Evolutionary conservation across 768 basidiomycete genomes (phyloP), one percentile per base, ranked within the genome.

Genomic region (Boletellus ananas): DNA sequence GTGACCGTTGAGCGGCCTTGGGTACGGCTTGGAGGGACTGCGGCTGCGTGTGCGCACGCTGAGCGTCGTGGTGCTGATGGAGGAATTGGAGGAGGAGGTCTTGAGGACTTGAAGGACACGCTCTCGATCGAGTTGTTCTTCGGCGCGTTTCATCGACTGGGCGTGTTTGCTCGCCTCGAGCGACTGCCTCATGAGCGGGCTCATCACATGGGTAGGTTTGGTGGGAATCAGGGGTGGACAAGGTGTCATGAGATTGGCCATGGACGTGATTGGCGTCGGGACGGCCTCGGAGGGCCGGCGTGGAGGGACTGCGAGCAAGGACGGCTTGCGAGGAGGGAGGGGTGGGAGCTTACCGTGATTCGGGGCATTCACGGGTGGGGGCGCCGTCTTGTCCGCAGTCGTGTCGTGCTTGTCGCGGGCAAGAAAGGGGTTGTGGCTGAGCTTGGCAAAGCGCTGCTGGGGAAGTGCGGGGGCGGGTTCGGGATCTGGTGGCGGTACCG

Each of bases 161-260:
- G 79, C 88, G 0, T 79, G 78, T 59, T 87, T 86, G 50, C 79
- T 82, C 6, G 89, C 89, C 45, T 85, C 81, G 1, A 91, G 70
- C 18, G 80, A 83, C 65, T 90, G 87, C 51, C 78, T 78, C 70
- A 87, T 87, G n/a, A 87, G 69, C 0, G 77, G 74, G 11, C 81
- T 84, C 20, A 80, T 81, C 25, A 80, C 67, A 47, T 87, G 84
- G 3, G 54, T 50, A 3, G 67, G 58, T 25, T 49, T 67, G 23
- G 35, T 11, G n/a, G 55, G 70, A 52, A 54, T 60, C 21, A 61
- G 48, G 27, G 65, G 59, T 44, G 58, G 45, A 25, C 47, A 45
- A 10, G 58, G 49, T 3, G 44, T 17, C 16, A 23, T 25, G 43
- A 44, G n/a, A 40, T 33, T 43, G 12, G 37, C 47, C 4, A 34